Percentiles rank a stretch among this genome's conserved stretches.
Conservation (phyloP, 108 stramenopile species). For the Skeletonema costatum region DNA sequence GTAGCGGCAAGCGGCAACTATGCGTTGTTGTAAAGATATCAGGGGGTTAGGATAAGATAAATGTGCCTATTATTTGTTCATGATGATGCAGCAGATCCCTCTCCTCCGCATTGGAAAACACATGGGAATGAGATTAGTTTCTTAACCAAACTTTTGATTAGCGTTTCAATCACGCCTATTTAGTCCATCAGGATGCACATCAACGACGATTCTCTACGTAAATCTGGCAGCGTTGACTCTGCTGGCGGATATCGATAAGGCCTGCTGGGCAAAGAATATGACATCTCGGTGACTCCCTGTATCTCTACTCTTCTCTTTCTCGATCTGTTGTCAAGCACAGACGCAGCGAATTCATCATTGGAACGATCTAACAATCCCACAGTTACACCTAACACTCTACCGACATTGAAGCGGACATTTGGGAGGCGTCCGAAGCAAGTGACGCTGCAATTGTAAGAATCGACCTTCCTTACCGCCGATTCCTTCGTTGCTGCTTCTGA, state of each 20-base stretch:
- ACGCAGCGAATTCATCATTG: slow-evolving; percentile 59
- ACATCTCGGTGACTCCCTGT: slow-evolving; percentile 80
- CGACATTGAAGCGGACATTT: slow-evolving; percentile 89
- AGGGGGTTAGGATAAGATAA: no score
- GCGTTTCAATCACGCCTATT: neutral
- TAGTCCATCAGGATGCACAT: neutral
- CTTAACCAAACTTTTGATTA: neutral
- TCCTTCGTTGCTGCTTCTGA: slow-evolving; percentile 20
- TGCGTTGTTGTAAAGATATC: no score
- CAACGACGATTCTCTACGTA: neutral
- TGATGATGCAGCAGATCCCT: neutral
- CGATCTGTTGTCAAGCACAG: slow-evolving; percentile 69
- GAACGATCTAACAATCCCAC: slow-evolving; percentile 64
- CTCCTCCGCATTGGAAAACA: no score
- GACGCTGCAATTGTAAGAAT: slow-evolving; percentile 71
- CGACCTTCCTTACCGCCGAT: slow-evolving; percentile 52
- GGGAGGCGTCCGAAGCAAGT: slow-evolving; percentile 72
- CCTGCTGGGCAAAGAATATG: slow-evolving; percentile 70
- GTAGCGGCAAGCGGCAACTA: no score
- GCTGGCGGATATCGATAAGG: slow-evolving; percentile 20
- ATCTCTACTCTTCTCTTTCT: slow-evolving; percentile 56
- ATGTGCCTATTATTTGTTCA: no score
- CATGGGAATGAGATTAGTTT: neutral
- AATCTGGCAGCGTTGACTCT: neutral
- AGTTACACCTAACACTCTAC: slow-evolving; percentile 60